Evolutionary conservation across 176 grass and related monocot genomes (phyloP).

Genomic region (Juncus effusus): DNA sequence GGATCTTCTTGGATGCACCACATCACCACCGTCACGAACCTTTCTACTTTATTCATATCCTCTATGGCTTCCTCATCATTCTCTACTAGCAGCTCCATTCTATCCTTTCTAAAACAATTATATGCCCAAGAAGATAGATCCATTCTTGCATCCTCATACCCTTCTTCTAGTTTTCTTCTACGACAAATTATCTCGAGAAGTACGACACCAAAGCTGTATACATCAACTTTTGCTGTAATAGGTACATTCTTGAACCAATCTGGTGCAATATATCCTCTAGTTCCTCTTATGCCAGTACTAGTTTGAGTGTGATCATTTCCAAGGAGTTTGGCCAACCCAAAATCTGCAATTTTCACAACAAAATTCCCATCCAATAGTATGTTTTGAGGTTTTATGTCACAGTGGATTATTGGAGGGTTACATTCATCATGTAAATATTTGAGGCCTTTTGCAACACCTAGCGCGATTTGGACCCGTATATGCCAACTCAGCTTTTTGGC

Average conservation of each 20-base stretch:
- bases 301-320: constrained; percentile 28
- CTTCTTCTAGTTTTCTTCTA: constrained; percentile 26
- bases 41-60: constrained; percentile 36
- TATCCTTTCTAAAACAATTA: constrained; percentile 8
- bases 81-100: constrained; percentile 31
- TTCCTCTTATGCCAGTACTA: constrained; percentile 31
- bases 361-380: constrained; percentile 37
- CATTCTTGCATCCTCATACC: constrained; percentile 36
- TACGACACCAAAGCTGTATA: constrained; percentile 63
- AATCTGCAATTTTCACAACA: constrained; percentile 32
- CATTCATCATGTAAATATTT: constrained; percentile 48
- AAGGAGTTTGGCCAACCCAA: constrained; percentile 45
- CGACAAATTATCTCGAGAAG: constrained; percentile 32
- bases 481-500: constrained; percentile 27
- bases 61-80: not conserved
- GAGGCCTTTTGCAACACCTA: constrained; percentile 38
- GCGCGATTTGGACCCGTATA: constrained; percentile 19
- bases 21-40: constrained; percentile 31
- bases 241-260: constrained; percentile 42
- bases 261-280: constrained; percentile 54
- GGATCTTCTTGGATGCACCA: constrained; percentile 40
- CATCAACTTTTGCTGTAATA: constrained; percentile 62
- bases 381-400: constrained; percentile 40
- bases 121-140: constrained; percentile 11
- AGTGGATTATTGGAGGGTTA: constrained; percentile 34